A percentile compares a stretch with the other conserved stretches of the same genome.
Evolutionary conservation across 164 flowering plant species (phyloP).

Genomic region (Piper betle): DNA sequence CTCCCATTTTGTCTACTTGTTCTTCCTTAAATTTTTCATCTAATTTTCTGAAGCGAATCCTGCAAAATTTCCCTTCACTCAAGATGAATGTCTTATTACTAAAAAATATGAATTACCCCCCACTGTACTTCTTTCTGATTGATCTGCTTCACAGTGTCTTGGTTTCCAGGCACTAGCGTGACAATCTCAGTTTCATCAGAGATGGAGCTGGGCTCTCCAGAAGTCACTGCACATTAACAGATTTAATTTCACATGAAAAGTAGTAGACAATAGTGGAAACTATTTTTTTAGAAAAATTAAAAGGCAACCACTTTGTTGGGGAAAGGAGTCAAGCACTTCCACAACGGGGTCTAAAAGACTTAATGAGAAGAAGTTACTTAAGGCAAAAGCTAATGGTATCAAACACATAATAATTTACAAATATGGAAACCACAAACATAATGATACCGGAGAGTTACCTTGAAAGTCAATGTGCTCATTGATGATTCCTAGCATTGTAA

Average conservation of each 20-base stretch:
- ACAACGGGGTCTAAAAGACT: no score
- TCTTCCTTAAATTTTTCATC: no score
- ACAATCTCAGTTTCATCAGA: constrained; percentile 80
- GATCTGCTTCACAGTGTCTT: constrained; percentile 63
- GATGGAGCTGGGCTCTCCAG: constrained; percentile 81
- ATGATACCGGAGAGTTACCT: constrained; percentile 24
- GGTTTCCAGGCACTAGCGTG: constrained; percentile 54
- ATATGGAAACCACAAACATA: constrained; percentile 1
- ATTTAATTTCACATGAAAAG: no score
- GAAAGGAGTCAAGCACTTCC: no score
- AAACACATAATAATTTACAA: background rate
- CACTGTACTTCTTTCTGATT: constrained; percentile 92
- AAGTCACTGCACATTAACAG: constrained; percentile 63
- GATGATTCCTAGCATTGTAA: constrained; percentile 74
- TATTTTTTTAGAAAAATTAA: no score
- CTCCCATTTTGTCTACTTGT: no score
- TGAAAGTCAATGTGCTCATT: constrained; percentile 90
- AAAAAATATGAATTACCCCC: constrained; percentile 84
- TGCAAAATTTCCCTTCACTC: no score
- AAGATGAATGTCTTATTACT: no score
- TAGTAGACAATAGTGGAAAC: constrained; percentile 7
- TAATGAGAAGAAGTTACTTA: no score
- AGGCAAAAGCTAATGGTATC: no score
- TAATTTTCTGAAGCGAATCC: no score
- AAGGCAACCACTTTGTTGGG: no score